Base-by-base conservation (phyloP, 148 eudicot genomes). In the Rheum nobile region DNA sequence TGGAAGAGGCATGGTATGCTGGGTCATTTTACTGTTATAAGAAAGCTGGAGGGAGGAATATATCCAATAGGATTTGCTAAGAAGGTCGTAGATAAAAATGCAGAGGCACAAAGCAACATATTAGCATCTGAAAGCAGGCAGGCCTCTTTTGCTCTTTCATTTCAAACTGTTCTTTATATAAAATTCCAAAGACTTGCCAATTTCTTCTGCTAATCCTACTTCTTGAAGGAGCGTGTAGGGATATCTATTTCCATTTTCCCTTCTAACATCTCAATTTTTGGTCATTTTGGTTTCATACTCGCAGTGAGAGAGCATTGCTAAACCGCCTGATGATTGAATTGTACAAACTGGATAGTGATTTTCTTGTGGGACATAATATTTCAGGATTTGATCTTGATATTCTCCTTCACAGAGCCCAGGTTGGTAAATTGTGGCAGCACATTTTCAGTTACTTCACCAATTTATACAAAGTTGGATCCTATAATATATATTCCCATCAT, bases 351-450 rank as follows among this genome's bases (percentile, higher is more conserved):
- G 99, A 96, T 75, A 87, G 88, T 67, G 99, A 96, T 84, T 87
- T 96, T 82, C 87, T 96, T 76, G 91, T 92, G 77, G 99, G 99
- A 67, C 99, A 96, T 81, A 96, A 96, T 75, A 92, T 96, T 65
- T 96, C 99, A 80, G 99, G 99, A 72, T 96, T 92, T 86, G 99
- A 96, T 83, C 84, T 96, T 54, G 96, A 92, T 84, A 88, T 90
- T 77, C 89, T 96, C 46, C 94, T 96, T 65, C 93, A 96, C 55
- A 88, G 97, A 86, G 89, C 86, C 74, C 96, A 90, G 97, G 99
- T 91, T 55, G 72, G 86, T 67, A 52, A 12, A 57, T 28, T 10
- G 17, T 65, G 22, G 41, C 21, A 34, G 70, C 41, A 13, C 37
- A 4, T 65, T 32, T 65, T 65, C 22, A 57, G 32, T 26, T 57